Evolutionary conservation across 2,329 filamentous ascomycete genomes (phyloP).

Genomic region (Thielaviopsis euricoi): DNA sequence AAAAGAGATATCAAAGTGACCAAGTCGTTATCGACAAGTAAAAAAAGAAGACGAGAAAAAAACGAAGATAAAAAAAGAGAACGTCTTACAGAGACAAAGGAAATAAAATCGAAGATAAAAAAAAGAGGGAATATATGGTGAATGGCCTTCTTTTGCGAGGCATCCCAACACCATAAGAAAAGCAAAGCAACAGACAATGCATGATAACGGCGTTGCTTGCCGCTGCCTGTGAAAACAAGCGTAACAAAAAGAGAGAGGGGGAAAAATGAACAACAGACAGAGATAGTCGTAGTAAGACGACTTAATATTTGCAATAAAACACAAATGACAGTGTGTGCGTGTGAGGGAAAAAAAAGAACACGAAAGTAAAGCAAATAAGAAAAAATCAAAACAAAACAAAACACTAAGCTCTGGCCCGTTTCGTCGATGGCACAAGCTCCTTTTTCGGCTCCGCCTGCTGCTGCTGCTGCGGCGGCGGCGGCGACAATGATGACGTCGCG

Average conservation of each 20-base stretch:
- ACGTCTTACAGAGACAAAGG: background rate
- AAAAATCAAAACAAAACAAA: no score
- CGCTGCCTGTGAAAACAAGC: background rate
- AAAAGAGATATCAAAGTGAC: no score
- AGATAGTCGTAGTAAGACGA: background rate
- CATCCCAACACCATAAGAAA: background rate
- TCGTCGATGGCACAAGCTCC: background rate
- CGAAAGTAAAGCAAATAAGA: background rate
- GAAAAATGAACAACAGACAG: background rate
- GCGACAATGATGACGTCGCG: background rate
- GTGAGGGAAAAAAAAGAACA: background rate
- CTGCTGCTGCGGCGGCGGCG: background rate
- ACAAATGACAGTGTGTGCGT: background rate
- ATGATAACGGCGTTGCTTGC: background rate
- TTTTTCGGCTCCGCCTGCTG: background rate
- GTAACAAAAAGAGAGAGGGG: background rate
- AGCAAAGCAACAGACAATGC: background rate
- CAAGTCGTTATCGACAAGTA: no score
- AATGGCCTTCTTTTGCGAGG: background rate
- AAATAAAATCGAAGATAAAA: background rate
- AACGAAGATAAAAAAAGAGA: background rate
- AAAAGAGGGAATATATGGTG: background rate
- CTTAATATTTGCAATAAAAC: background rate
- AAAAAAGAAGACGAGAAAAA: background rate
- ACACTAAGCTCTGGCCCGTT: conserved; percentile 1